phyloP scores from a whole-genome alignment of 2,329 filamentous ascomycete genomes.

The Exophiala spinifera region DNA sequence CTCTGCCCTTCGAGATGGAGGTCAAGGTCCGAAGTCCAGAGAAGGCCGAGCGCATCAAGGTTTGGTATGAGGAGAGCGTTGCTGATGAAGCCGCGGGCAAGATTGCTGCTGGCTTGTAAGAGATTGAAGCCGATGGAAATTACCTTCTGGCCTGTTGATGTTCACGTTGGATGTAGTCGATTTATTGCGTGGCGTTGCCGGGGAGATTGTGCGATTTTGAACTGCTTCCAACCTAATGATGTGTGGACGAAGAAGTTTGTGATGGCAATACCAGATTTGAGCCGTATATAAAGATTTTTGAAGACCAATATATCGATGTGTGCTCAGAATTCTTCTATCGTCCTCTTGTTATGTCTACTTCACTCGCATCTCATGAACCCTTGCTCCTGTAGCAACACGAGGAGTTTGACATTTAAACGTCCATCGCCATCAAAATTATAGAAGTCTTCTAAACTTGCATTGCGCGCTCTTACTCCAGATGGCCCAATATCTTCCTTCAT shows the following conservation, averaged over 20 bases:
- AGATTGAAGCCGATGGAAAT: neutral
- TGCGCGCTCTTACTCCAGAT: no score
- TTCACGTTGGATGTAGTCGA: neutral
- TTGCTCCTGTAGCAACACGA: no score
- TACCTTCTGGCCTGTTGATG: neutral
- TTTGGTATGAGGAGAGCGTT: constrained; percentile 29
- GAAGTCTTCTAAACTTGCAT: no score
- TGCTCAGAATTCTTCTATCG: no score
- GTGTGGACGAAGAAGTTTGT: neutral
- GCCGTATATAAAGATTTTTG: neutral
- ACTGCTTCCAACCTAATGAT: neutral
- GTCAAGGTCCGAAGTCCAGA: constrained; percentile 27
- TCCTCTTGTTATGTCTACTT: no score
- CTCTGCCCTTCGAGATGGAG: constrained; percentile 31
- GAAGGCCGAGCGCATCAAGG: constrained; percentile 27
- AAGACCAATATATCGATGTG: constrained; percentile 23
- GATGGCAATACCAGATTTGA: neutral
- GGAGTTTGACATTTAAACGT: no score
- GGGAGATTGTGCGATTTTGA: neutral
- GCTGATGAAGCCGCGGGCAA: constrained; percentile 27
- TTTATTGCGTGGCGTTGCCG: neutral
- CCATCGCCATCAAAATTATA: no score
- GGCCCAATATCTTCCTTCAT: no score
- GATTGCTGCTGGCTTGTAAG: constrained; percentile 19
- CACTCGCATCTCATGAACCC: no score